Conservation (phyloP, 1,284 basidiomycete genomes). For the Apiotrichum porosum region DNA sequence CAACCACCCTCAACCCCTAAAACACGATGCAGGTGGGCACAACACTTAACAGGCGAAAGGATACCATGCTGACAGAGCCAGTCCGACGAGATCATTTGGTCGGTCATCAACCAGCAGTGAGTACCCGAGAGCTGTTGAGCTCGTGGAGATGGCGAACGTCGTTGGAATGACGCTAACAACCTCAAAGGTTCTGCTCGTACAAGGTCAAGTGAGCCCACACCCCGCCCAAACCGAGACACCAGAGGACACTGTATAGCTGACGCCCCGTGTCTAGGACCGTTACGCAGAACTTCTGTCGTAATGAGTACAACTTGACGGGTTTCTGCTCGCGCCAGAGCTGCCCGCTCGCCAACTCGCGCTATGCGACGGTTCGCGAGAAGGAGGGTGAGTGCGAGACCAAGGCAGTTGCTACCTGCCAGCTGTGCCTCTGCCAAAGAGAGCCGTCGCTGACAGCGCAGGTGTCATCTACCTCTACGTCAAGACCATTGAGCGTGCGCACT, state of each 20-base stretch:
- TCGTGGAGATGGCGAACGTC: too few species aligned
- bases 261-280: slow-evolving; percentile 59
- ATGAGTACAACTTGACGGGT: slow-evolving; percentile 99
- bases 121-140: too few species aligned
- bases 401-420: neutral
- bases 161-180: too few species aligned
- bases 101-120: slow-evolving; percentile 80
- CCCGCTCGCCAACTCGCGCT: slow-evolving; percentile 92
- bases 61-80: slow-evolving; percentile 54
- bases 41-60: too few species aligned
- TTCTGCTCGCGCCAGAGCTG: slow-evolving; percentile 94
- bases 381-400: slow-evolving; percentile 62
- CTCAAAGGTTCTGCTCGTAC: slow-evolving; percentile 79
- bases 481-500: slow-evolving; percentile 94
- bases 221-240: neutral
- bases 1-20: neutral
- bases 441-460: slow-evolving; percentile 53
- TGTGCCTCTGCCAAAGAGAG: neutral
- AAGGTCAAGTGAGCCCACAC: slow-evolving; percentile 82
- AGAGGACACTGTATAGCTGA: neutral
- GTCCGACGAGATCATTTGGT: slow-evolving; percentile 95
- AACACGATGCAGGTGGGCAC: slow-evolving; percentile 42
- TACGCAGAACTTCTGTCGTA: slow-evolving; percentile 96
- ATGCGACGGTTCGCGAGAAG: slow-evolving; percentile 93
- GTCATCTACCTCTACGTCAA: slow-evolving; percentile 94